These are phyloP conservation scores for Talinum fruticosum DNA, from an alignment of 148 eudicot genomes.

Conservation along the genomic window DNA sequence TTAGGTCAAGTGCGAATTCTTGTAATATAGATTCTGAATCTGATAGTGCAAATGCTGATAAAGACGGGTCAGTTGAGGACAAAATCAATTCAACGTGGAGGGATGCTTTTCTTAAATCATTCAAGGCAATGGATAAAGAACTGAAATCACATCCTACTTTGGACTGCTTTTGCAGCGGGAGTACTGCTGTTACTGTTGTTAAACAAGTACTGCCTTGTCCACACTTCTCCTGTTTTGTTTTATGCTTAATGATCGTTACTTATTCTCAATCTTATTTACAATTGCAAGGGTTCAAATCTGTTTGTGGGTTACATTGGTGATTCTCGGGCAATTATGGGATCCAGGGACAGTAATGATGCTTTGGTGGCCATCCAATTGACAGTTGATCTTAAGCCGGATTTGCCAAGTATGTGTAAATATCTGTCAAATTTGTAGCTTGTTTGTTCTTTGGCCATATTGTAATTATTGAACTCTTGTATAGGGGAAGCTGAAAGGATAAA, in stretches of 20 bases:
- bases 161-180: slow-evolving; percentile 98
- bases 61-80: slow-evolving; percentile 47
- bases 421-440: neutral
- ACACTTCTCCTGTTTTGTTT: neutral
- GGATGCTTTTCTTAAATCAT: slow-evolving; percentile 88
- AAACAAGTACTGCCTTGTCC: slow-evolving; percentile 60
- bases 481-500: slow-evolving; percentile 98
- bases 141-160: slow-evolving; percentile 78
- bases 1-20: slow-evolving; percentile 46
- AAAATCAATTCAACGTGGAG: slow-evolving; percentile 55
- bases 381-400: slow-evolving; percentile 97
- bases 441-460: slow-evolving; percentile 2
- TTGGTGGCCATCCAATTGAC: slow-evolving; percentile 86
- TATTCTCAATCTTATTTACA: slow-evolving; percentile 9
- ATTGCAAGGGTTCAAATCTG: slow-evolving; percentile 72
- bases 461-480: slow-evolving; percentile 24
- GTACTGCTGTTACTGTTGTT: slow-evolving; percentile 83
- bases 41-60: slow-evolving; percentile 49
- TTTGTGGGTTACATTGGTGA: slow-evolving; percentile 87
- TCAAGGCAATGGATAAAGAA: slow-evolving; percentile 94
- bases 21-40: slow-evolving; percentile 47
- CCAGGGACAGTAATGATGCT: slow-evolving; percentile 56
- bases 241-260: neutral
- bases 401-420: slow-evolving; percentile 64
- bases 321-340: slow-evolving; percentile 88